Evolutionary conservation across 164 flowering plant species (phyloP).

Genomic region (Aristolochia contorta): DNA sequence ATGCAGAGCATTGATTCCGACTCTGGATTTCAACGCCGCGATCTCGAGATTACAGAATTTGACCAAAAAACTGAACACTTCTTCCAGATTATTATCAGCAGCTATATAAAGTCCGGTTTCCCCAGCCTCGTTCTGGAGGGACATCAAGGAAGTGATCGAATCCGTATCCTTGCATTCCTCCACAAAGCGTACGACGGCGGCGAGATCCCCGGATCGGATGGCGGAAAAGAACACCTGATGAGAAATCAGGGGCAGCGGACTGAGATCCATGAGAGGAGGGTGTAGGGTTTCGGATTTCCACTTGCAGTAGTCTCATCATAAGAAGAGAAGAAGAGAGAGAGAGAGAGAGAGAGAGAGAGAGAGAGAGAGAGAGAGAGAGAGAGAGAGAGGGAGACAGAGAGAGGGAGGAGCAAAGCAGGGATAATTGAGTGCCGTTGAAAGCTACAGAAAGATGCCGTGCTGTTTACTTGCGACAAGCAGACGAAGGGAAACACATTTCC

Average conservation of each 20-base stretch:
- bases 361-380: background rate
- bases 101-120: slow-evolving; percentile 76
- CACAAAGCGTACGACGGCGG: slow-evolving; percentile 23
- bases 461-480: no score
- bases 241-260: slow-evolving; percentile 47
- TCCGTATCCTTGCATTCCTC: slow-evolving; percentile 19
- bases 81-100: slow-evolving; percentile 51
- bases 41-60: slow-evolving; percentile 39
- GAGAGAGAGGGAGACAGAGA: background rate
- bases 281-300: background rate
- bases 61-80: slow-evolving; percentile 50
- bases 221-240: slow-evolving; percentile 66
- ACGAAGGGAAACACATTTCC: no score
- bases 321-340: no score
- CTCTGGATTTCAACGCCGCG: slow-evolving; percentile 54
- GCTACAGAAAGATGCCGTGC: no score
- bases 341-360: background rate
- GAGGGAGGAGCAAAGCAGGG: background rate
- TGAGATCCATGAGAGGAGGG: slow-evolving; percentile 33
- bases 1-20: slow-evolving; percentile 65
- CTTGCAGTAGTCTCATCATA: background rate
- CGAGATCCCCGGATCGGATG: slow-evolving; percentile 60
- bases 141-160: slow-evolving; percentile 36
- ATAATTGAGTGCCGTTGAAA: no score
- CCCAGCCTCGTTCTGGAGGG: slow-evolving; percentile 60